These are phyloP conservation scores for Trichoderma asperelloides DNA, from an alignment of 495 filamentous ascomycete genomes.

Conservation along the genomic window DNA sequence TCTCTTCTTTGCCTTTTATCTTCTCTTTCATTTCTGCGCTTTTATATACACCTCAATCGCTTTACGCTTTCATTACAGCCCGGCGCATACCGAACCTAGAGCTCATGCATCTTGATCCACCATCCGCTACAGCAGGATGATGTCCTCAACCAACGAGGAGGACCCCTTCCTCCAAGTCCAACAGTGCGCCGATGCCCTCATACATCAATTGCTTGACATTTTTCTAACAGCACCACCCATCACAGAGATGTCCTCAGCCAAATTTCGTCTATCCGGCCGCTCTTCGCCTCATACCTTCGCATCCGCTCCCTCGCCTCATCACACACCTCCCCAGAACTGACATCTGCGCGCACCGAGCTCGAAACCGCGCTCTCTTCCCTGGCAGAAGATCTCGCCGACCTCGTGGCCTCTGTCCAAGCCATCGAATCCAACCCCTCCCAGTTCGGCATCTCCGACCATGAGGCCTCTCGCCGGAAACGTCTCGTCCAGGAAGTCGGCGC, in stretches of 20 bases:
- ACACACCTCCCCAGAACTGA: slow-evolving; percentile 67
- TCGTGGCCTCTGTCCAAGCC: slow-evolving; percentile 77
- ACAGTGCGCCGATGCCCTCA: slow-evolving; percentile 44
- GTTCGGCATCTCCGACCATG: slow-evolving; percentile 76
- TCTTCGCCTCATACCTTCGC: slow-evolving; percentile 91
- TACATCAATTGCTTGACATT: background rate
- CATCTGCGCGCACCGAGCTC: slow-evolving; percentile 76
- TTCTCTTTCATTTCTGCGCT: background rate
- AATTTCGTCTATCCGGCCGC: slow-evolving; percentile 66
- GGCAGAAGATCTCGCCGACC: slow-evolving; percentile 77
- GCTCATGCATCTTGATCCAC: background rate
- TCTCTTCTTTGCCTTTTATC: background rate
- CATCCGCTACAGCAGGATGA: slow-evolving; percentile 42
- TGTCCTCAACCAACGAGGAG: slow-evolving; percentile 62
- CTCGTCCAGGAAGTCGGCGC: slow-evolving; percentile 83
- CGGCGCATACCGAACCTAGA: background rate
- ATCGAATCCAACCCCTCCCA: slow-evolving; percentile 84
- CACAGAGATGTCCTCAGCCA: slow-evolving; percentile 76
- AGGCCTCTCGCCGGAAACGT: slow-evolving; percentile 69
- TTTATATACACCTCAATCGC: background rate
- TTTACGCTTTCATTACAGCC: background rate
- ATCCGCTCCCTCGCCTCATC: slow-evolving; percentile 69
- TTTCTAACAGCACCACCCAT: background rate
- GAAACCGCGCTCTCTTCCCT: slow-evolving; percentile 67
- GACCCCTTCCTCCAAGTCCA: slow-evolving; percentile 95